Evolutionary conservation across 164 flowering plant genomes (phyloP), one percentile per base, ranked within the genome.

Genomic region (Cinnamomum micranthum): DNA sequence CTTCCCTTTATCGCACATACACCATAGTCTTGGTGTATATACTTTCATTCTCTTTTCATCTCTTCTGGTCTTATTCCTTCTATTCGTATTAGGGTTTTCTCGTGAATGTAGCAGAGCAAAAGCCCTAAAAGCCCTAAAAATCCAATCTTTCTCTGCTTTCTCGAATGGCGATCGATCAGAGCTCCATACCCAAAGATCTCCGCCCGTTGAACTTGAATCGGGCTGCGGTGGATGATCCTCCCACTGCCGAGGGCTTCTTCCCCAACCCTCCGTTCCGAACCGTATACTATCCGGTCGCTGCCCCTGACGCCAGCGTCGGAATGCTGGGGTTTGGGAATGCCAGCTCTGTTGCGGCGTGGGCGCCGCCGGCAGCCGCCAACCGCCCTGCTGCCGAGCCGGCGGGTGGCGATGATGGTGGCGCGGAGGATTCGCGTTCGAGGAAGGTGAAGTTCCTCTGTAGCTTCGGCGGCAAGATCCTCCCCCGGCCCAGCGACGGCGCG

Each of bases 381-480:
- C 17, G 12, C 62, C 63, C 2, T 1, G 23, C 13, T 19, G 62
- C 20, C 11, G 23, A 12, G 31, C 27, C 23, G 76, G 88, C 76
- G 68, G 77, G 71, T 20, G 81, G 83, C 52, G 90, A 85, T 3
- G 94, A 86, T 33, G 92, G 86, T 19, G 78, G 80, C 4, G 91
- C 89, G 31, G 90, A 84, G 77, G 83, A 85, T 0, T 68, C 71
- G 15, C 80, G 84, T n/a, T 86, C 83, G 71, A 89, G 80, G 83
- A 95, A 88, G 80, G 82, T 88, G 24, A 92, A 92, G 82, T 85
- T 90, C 50, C 74, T 92, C 73, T 92, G 97, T 74, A 91, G 97
- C 78, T 90, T 87, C 83, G 93, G 95, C 50, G 98, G 98, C 33
- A 95, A 88, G 74, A 90, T 95, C 71, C 83, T 93, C n/a, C 98